Evolutionary conservation across 2,329 filamentous ascomycete genomes (phyloP), one percentile per base, ranked within the genome.

Genomic region (Lachnellula hyalina): DNA sequence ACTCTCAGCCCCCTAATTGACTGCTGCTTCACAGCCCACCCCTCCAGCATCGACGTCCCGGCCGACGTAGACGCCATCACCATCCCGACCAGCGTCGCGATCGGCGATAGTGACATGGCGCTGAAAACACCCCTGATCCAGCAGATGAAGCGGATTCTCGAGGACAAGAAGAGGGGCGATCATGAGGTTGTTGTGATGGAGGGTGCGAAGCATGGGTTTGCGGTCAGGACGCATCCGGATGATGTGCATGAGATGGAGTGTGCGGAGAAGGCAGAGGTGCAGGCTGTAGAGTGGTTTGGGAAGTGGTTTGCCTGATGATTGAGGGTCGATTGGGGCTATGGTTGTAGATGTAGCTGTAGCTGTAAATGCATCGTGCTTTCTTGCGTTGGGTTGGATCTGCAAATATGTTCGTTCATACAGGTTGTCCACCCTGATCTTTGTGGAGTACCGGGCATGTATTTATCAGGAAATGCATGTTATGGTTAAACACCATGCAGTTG

Each of bases 1-100:
- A 42, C 42, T 9, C 23, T 49, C 3, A 47, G 54, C 23, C 45
- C 51, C 1, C 71, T 83, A 9, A 67, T 83, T 42, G 75, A 82
- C 59, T 78, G 72, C 6, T 78, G 66, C 7, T 82, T 82, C 61
- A 74, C 75, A 0, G 78, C 74, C 9, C 80, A 83, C 62, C 80
- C 81, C 2, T 78, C 74, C 48, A 61, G 75, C 21, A 57, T 85
- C 23, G 63, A 61, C 0, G 52, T 83, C 2, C 77, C 77, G 0
- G 68, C 54, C 11, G 80, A 83, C 48, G 59, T 61, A 21, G 70
- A 78, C 34, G 72, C 70, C 38, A 65, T 79, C 3, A 66, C 57
- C 2, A 55, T 73, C 14, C 79, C 80, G 3, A 59, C 78, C 25
- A 74, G 73, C 38, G 72, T 81, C 53, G 74, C 75, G 1, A 58